Percentiles rank a stretch among this genome's conserved stretches.
These are phyloP conservation scores for Tinospora cordifolia DNA, from an alignment of 164 flowering plant genomes.

Conservation along the genomic window DNA sequence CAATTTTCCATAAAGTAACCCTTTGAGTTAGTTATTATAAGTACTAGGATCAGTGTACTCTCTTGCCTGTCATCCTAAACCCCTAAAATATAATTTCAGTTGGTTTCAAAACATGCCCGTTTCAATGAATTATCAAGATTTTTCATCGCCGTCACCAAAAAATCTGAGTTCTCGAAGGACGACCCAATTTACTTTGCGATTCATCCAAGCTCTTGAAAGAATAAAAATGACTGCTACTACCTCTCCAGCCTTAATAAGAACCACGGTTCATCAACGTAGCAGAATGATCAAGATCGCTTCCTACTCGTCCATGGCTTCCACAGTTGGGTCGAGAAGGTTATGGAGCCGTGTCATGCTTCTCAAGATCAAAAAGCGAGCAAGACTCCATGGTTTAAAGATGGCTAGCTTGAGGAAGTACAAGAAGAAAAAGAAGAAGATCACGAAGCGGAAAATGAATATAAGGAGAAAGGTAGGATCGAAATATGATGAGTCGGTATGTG, in stretches of 20 bases:
- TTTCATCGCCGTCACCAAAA: slow-evolving; percentile 4
- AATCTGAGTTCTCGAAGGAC: slow-evolving; percentile 12
- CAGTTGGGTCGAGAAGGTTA: slow-evolving; percentile 33
- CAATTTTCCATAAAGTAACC: slow-evolving; percentile 3
- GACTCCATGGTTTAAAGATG: neutral
- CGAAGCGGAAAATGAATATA: slow-evolving; percentile 4
- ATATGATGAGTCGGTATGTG: neutral
- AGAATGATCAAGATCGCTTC: slow-evolving; percentile 39
- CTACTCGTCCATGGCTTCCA: slow-evolving; percentile 41
- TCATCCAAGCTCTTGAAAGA: slow-evolving; percentile 26
- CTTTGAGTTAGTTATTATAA: slow-evolving; percentile 12
- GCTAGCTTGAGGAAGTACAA: slow-evolving; percentile 9
- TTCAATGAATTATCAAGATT: slow-evolving; percentile 13
- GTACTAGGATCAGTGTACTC: neutral
- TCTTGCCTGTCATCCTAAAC: neutral
- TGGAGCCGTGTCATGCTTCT: slow-evolving; percentile 49
- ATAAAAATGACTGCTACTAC: slow-evolving; percentile 11
- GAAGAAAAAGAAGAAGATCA: neutral
- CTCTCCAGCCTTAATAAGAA: too few species aligned
- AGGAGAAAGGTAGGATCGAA: neutral
- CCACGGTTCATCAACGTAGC: slow-evolving; percentile 8
- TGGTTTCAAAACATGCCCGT: neutral
- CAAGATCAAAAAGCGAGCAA: slow-evolving; percentile 20
- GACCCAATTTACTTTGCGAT: slow-evolving; percentile 28
- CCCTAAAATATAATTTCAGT: neutral